Evolutionary conservation across 371 early-diverging fungal genomes (phyloP).

Genomic region (Mucor irregularis): DNA sequence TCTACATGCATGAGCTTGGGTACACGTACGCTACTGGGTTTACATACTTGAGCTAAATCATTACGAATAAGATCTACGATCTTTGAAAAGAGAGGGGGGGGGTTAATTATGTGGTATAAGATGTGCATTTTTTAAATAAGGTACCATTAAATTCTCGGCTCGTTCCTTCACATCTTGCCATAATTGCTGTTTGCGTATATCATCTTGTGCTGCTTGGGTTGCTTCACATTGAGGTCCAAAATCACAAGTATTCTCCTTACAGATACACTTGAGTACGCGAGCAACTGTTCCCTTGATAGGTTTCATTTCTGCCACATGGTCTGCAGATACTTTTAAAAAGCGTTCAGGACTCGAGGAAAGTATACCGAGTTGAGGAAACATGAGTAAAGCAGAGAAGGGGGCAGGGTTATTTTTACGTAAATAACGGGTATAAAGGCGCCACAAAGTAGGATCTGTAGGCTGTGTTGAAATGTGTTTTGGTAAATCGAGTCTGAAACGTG

Average conservation of each 20-base stretch:
- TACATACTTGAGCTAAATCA: conserved; percentile 77
- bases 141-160: conserved; percentile 95
- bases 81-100: conserved; percentile 33
- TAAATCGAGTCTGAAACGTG: conserved; percentile 62
- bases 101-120: neutral
- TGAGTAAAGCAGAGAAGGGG: conserved; percentile 81
- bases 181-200: conserved; percentile 51
- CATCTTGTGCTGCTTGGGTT: conserved; percentile 44
- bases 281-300: conserved; percentile 94
- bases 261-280: conserved; percentile 49
- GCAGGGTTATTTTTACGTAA: conserved; percentile 84
- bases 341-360: conserved; percentile 85
- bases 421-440: conserved; percentile 60
- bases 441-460: conserved; percentile 24
- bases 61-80: conserved; percentile 97
- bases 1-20: conserved; percentile 90
- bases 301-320: conserved; percentile 82
- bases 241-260: conserved; percentile 32
- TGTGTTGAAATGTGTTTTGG: conserved; percentile 22
- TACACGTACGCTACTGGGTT: conserved; percentile 71
- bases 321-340: conserved; percentile 65
- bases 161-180: conserved; percentile 85
- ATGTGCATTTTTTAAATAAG: neutral
- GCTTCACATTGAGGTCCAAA: conserved; percentile 29
- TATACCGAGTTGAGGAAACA: conserved; percentile 42